Percentiles rank a stretch among this genome's conserved stretches.
These are phyloP conservation scores for Penicillium thymicola DNA, from an alignment of 2,329 filamentous ascomycete genomes.

Conservation along the genomic window DNA sequence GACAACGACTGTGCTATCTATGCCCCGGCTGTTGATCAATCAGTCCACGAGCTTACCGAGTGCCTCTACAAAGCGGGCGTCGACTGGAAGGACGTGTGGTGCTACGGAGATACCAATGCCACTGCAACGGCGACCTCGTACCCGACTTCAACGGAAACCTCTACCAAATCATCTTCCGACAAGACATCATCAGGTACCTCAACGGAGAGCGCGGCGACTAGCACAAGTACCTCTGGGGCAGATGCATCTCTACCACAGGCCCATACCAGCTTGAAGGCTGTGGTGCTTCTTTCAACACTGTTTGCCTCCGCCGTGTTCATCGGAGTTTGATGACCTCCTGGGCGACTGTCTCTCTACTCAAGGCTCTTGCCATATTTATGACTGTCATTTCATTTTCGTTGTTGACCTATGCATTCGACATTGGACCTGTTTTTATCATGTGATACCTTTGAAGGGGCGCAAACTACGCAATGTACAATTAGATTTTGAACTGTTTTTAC, in stretches of 20 bases:
- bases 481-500: not conserved
- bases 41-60: conserved; percentile 23
- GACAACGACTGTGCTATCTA: conserved; percentile 25
- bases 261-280: not conserved
- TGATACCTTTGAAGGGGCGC: not conserved
- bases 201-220: not conserved
- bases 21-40: conserved; percentile 21
- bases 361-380: not conserved
- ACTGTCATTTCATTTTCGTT: not conserved
- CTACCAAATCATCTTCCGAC: not conserved
- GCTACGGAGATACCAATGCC: conserved; percentile 17
- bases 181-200: conserved; percentile 1
- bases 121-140: conserved; percentile 20
- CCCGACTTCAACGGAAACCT: conserved; percentile 12
- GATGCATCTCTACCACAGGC: not conserved
- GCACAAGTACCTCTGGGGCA: not conserved
- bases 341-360: not conserved
- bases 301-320: not conserved
- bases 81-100: conserved; percentile 27
- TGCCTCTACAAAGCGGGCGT: conserved; percentile 26
- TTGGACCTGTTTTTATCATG: not conserved
- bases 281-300: conserved; percentile 2
- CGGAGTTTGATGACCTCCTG: not conserved
- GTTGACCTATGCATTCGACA: not conserved
- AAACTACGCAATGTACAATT: not conserved